These are phyloP conservation scores for Purpureocillium takamizusanense DNA, from an alignment of 2,329 filamentous ascomycete genomes.

Conservation along the genomic window DNA sequence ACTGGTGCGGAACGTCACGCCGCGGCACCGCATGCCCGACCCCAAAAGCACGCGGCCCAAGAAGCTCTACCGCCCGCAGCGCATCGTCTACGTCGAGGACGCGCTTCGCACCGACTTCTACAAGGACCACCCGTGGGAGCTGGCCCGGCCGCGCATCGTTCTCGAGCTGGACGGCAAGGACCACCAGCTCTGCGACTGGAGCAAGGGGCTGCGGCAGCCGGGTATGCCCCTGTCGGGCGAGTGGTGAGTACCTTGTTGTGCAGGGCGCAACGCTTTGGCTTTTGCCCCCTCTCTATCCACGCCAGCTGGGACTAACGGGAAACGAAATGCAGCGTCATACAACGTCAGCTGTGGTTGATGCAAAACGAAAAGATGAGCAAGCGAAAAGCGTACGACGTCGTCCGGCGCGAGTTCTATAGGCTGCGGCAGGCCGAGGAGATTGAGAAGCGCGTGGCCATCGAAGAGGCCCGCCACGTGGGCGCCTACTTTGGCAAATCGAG, in stretches of 20 bases:
- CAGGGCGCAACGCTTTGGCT: no score
- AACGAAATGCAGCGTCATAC: slow-evolving; percentile 64
- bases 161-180: slow-evolving; percentile 84
- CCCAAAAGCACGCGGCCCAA: slow-evolving; percentile 48
- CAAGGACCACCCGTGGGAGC: slow-evolving; percentile 92
- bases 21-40: slow-evolving; percentile 31
- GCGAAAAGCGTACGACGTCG: slow-evolving; percentile 71
- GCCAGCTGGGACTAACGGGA: no score
- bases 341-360: slow-evolving; percentile 84
- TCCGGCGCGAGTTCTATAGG: slow-evolving; percentile 83
- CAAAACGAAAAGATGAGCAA: slow-evolving; percentile 51
- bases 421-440: slow-evolving; percentile 76
- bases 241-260: slow-evolving; percentile 47
- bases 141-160: slow-evolving; percentile 78
- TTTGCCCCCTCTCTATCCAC: no score
- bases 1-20: slow-evolving; percentile 42
- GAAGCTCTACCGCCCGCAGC: slow-evolving; percentile 71
- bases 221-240: slow-evolving; percentile 75
- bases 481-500: slow-evolving; percentile 78
- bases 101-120: slow-evolving; percentile 73
- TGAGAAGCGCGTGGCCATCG: slow-evolving; percentile 69
- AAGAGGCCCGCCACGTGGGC: slow-evolving; percentile 79
- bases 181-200: slow-evolving; percentile 69
- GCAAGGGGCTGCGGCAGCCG: slow-evolving; percentile 60
- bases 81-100: slow-evolving; percentile 77